A percentile compares a stretch with the other conserved stretches of the same genome.
These are phyloP conservation scores for Diaporthe ilicicola DNA, from an alignment of 2,329 filamentous ascomycete genomes.

Conservation along the genomic window DNA sequence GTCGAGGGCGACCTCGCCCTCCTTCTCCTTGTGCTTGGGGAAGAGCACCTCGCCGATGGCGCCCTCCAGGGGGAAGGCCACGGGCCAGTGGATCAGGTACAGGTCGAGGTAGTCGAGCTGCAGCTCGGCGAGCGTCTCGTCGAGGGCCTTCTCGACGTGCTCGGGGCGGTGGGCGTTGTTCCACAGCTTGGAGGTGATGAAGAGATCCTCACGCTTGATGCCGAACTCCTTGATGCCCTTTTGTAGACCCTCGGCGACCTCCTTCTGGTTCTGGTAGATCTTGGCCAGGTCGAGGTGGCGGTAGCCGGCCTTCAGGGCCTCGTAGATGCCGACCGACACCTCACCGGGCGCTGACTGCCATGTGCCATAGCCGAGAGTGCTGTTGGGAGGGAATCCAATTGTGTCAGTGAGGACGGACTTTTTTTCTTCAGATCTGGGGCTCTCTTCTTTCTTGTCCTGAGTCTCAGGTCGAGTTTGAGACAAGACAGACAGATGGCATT, in stretches of 20 bases:
- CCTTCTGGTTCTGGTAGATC: conserved; percentile 71
- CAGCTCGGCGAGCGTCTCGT: conserved; percentile 64
- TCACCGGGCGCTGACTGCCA: conserved; percentile 74
- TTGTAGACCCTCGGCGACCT: conserved; percentile 65
- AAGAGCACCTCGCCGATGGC: conserved; percentile 50
- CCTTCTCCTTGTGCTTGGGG: conserved; percentile 49
- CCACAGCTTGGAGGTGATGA: conserved; percentile 74
- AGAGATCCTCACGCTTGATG: conserved; percentile 64
- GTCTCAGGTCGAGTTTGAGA: not conserved
- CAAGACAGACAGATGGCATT: not conserved
- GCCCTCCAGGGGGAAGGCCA: conserved; percentile 46
- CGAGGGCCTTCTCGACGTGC: conserved; percentile 63
- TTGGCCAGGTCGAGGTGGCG: conserved; percentile 65
- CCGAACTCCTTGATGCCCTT: conserved; percentile 55
- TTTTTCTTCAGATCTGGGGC: not conserved
- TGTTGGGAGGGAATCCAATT: not conserved
- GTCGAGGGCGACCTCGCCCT: conserved; percentile 51
- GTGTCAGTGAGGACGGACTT: not conserved
- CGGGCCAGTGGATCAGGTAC: conserved; percentile 72
- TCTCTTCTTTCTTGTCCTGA: not conserved
- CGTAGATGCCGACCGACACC: conserved; percentile 70
- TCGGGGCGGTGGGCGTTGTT: conserved; percentile 72
- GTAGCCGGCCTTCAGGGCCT: conserved; percentile 70
- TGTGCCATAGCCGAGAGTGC: conserved; percentile 58
- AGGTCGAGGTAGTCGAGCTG: conserved; percentile 67